Conservation (phyloP, 805 yeast species). For the Yamadazyma endophytica region DNA sequence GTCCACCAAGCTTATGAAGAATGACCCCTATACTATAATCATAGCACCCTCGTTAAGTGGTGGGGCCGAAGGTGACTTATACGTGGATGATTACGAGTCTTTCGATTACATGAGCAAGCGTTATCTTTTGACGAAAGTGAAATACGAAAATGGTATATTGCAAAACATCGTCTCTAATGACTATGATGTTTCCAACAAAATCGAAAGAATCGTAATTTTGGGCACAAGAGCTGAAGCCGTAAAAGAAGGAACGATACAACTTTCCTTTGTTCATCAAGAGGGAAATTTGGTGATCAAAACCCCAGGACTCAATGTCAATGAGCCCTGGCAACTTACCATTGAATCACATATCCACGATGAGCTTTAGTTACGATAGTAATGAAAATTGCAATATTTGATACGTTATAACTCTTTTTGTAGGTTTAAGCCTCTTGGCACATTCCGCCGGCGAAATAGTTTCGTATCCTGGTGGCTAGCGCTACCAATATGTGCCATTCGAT, state of each 20-base stretch:
- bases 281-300: constrained; percentile 36
- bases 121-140: constrained; percentile 34
- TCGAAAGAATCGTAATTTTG: constrained; percentile 56
- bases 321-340: constrained; percentile 44
- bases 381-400: not conserved
- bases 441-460: constrained; percentile 12
- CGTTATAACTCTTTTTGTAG: not conserved
- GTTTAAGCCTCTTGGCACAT: no score
- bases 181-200: constrained; percentile 26
- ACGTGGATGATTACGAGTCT: constrained; percentile 83
- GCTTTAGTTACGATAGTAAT: constrained; percentile 15
- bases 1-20: constrained; percentile 66
- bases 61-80: constrained; percentile 54
- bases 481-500: constrained; percentile 18
- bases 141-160: constrained; percentile 11
- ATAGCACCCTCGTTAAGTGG: constrained; percentile 52
- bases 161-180: constrained; percentile 5
- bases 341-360: constrained; percentile 21
- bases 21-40: constrained; percentile 77
- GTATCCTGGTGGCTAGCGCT: constrained; percentile 16
- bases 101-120: constrained; percentile 53
- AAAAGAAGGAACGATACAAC: constrained; percentile 25
- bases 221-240: constrained; percentile 38
- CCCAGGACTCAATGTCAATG: constrained; percentile 45
- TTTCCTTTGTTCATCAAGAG: constrained; percentile 7